These are phyloP conservation scores for Pseudogymnoascus destructans DNA, from an alignment of 2,329 filamentous ascomycete genomes.

Conservation along the genomic window DNA sequence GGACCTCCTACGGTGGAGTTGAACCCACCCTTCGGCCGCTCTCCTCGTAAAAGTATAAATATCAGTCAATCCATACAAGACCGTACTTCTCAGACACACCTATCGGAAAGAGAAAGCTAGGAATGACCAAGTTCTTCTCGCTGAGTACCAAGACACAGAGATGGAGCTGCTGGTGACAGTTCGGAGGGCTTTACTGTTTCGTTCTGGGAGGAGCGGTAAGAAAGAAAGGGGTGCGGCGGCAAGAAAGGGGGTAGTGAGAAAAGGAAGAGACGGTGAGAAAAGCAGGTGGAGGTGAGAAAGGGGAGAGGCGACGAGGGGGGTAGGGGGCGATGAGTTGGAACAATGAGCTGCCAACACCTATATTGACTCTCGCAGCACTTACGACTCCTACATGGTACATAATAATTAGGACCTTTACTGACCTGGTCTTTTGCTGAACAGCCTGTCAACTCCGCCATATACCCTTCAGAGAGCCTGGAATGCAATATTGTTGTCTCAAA, in stretches of 20 bases:
- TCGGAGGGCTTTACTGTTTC: background rate
- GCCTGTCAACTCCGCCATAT: background rate
- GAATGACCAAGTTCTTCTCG: too few relatives aligned
- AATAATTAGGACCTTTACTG: background rate
- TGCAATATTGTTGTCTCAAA: background rate
- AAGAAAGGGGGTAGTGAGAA: background rate
- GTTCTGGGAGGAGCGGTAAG: background rate
- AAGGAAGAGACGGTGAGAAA: background rate
- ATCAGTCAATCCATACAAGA: too few relatives aligned
- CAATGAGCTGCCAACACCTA: background rate
- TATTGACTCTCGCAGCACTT: too few relatives aligned
- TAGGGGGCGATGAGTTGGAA: background rate
- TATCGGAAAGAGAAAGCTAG: too few relatives aligned
- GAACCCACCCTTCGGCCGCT: too few relatives aligned
- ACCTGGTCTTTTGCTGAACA: background rate
- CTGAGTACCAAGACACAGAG: too few relatives aligned
- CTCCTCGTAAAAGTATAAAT: too few relatives aligned
- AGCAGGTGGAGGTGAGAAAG: background rate
- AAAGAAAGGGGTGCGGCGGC: background rate
- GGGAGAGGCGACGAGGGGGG: background rate
- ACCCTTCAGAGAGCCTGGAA: background rate
- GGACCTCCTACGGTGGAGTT: too few relatives aligned
- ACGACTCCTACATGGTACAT: background rate
- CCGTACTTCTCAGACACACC: too few relatives aligned
- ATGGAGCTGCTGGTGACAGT: too few relatives aligned